These are phyloP conservation scores for Tolypocladium endophyticum DNA, from an alignment of 2,329 filamentous ascomycete species.

Conservation along the genomic window DNA sequence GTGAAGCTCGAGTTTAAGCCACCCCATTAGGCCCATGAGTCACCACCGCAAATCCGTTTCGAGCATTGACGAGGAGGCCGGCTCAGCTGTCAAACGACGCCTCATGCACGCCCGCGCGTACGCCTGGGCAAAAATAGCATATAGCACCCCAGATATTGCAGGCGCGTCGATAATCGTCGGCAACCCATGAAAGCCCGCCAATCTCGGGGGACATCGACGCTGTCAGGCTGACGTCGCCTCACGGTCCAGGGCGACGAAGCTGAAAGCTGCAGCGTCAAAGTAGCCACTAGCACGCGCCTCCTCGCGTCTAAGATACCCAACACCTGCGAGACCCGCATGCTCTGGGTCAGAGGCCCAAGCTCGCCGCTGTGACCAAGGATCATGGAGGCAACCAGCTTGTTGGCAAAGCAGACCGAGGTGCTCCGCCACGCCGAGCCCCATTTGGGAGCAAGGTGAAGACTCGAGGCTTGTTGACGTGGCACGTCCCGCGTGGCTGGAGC, in stretches of 20 bases:
- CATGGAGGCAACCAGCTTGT: slow-evolving; percentile 6
- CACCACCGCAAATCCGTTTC: background rate
- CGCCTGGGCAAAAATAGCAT: background rate
- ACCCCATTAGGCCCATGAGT: background rate
- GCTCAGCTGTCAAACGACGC: background rate
- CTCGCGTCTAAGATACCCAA: slow-evolving; percentile 2
- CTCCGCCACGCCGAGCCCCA: slow-evolving; percentile 26
- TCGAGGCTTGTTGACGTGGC: slow-evolving; percentile 37
- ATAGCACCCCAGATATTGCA: background rate
- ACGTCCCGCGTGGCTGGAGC: slow-evolving; percentile 21
- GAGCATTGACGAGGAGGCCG: background rate
- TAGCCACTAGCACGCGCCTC: background rate
- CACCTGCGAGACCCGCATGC: slow-evolving; percentile 6
- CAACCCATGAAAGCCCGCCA: background rate
- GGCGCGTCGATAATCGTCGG: background rate
- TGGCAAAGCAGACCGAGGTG: slow-evolving; percentile 7
- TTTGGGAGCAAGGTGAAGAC: slow-evolving; percentile 7
- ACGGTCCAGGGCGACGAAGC: slow-evolving; percentile 2
- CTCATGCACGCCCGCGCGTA: background rate
- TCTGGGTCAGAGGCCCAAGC: slow-evolving; percentile 5
- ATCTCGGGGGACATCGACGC: background rate
- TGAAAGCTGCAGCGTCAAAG: slow-evolving; percentile 6
- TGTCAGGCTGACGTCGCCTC: background rate
- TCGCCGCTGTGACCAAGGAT: slow-evolving; percentile 11
- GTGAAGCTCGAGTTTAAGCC: background rate